Base-by-base conservation (phyloP, 192 early-diverging fungal genomes). In the Phycomyces blakesleeanus region DNA sequence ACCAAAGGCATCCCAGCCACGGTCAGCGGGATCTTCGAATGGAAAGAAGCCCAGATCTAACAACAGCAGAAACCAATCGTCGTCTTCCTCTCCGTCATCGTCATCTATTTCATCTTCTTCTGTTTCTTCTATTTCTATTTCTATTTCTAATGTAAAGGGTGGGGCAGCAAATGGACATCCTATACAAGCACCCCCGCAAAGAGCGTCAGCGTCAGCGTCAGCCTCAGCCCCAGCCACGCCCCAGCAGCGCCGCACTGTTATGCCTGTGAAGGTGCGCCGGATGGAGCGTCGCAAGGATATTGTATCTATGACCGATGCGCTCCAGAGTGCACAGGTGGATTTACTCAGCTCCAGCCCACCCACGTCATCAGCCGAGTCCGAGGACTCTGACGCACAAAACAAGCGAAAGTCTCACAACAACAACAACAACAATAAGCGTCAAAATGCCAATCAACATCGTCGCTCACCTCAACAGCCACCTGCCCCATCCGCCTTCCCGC, bases 241-340 rank as follows among this genome's bases (percentile, higher is more conserved):
- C 25, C 56, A 71, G 22, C 61, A 60, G 39, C 55, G 61, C 10
- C 58, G 50, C 21, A 65, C 59, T 44, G 27, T 65, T n/a, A 50
- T 56, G 5, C 66, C 74, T 11, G 67, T 77, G 8, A 82, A 78
- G 61, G 61, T 68, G 24, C 76, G 78, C 50, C 63, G 76, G 24
- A 63, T 63, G n/a, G 76, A 79, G 47, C 73, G 68, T 14, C 74
- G 78, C 41, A 82, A 74, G 39, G 80, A 82, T n/a, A 60, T 75
- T 50, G 71, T 44, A 11, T 62, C 75, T 18, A 61, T 58, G 12
- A 64, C 64, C 10, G 69, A 76, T 34, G 64, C 71, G n/a, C 20
- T 79, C 77, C 2, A 68, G 72, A 37, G 64, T 60, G 21, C 21
- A 47, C 49, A 50, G n/a, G 59, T 25, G 25, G 21, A 50, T 26